Evolutionary conservation across 116 monocot genomes (phyloP).

Genomic region (Zostera marina): DNA sequence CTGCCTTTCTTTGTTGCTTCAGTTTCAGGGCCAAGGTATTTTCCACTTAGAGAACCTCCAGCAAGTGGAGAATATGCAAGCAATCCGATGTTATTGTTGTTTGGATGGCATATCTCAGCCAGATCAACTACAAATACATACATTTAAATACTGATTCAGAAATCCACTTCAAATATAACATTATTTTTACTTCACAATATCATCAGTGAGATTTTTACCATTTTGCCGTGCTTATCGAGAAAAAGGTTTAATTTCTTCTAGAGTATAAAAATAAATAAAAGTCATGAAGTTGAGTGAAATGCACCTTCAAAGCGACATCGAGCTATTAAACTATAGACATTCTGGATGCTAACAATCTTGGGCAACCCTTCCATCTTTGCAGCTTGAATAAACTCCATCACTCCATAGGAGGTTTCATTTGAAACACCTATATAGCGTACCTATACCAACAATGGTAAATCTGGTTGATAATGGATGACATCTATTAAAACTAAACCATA

Average conservation of each 20-base stretch:
- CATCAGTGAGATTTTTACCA: no score
- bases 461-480: no score
- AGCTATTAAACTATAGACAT: slow-evolving; percentile 62
- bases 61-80: slow-evolving; percentile 84
- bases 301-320: slow-evolving; percentile 77
- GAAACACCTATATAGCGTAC: slow-evolving; percentile 89
- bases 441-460: slow-evolving; percentile 16
- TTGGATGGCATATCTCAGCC: slow-evolving; percentile 78
- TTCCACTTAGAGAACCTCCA: slow-evolving; percentile 71
- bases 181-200: no score
- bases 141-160: not conserved
- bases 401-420: slow-evolving; percentile 95
- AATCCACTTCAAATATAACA: not conserved
- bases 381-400: slow-evolving; percentile 90
- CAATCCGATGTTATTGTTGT: slow-evolving; percentile 79
- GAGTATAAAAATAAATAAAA: no score
- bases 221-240: no score
- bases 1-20: slow-evolving; percentile 48
- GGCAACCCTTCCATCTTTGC: slow-evolving; percentile 67
- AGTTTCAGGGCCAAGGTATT: slow-evolving; percentile 54
- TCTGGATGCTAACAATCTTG: slow-evolving; percentile 91
- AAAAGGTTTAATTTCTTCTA: no score
- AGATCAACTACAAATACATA: slow-evolving; percentile 65
- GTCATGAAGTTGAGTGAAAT: not conserved
- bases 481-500: no score